A percentile compares a stretch with the other conserved stretches of the same genome.
Evolutionary conservation across 2,329 filamentous ascomycete species (phyloP).

Genomic region (Dendryphion nanum): DNA sequence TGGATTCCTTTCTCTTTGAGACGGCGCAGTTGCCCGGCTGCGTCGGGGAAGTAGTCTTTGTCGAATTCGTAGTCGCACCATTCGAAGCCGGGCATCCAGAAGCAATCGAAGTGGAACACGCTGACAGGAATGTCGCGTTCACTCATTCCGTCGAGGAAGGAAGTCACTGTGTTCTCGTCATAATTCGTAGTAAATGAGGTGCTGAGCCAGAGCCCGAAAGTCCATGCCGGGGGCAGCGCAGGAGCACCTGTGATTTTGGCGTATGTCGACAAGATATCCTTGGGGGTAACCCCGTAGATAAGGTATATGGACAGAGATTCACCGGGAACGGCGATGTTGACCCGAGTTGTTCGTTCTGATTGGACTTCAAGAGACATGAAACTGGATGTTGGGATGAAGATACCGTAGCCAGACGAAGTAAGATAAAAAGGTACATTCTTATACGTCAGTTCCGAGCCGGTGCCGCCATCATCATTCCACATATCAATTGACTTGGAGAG

Average conservation of each 20-base stretch:
- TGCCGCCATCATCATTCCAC: conserved; percentile 15
- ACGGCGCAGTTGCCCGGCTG: conserved; percentile 6
- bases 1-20: conserved; percentile 9
- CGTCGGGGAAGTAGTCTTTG: conserved; percentile 11
- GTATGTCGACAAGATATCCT: conserved; percentile 8
- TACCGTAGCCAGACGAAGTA: conserved; percentile 13
- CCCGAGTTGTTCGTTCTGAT: conserved; percentile 10
- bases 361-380: conserved; percentile 11
- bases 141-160: conserved; percentile 11
- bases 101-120: conserved; percentile 14
- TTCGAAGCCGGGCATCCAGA: conserved; percentile 13
- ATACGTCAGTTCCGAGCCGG: conserved; percentile 13
- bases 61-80: conserved; percentile 14
- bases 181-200: conserved; percentile 12
- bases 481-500: conserved; percentile 5
- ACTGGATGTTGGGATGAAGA: conserved; percentile 7
- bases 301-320: conserved; percentile 12
- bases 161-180: conserved; percentile 11
- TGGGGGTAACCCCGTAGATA: conserved; percentile 10
- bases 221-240: conserved; percentile 12
- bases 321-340: conserved; percentile 12
- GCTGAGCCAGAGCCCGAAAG: conserved; percentile 12
- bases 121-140: conserved; percentile 10
- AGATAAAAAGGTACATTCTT: conserved; percentile 17
- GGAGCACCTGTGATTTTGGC: conserved; percentile 9